Base-by-base conservation (phyloP, 768 basidiomycete genomes). In the Amanita pallidorosea region DNA sequence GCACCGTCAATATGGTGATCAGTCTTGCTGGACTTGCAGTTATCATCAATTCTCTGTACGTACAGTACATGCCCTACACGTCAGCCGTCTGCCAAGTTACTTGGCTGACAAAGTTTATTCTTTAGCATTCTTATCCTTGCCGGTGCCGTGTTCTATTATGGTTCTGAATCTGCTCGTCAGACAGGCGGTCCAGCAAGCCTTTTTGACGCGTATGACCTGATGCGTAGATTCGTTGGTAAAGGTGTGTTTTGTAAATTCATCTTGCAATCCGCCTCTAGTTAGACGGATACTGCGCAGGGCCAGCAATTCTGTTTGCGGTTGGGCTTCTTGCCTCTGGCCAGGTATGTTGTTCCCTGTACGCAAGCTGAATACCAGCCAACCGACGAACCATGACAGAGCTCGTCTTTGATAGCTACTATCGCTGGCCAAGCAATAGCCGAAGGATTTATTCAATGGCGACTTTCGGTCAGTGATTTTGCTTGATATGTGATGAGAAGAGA, bases 391-490 rank as follows among this genome's bases (percentile, higher is more conserved):
- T 45, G n/a, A 15, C 46, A 78, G 73, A 88, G 88, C 55, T 88
- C 94, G 0, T 87, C 85, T 7, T 76, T 96, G 45, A 85, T 95
- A 3, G 92, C 89, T 8, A 96, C 91, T 0, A 75, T 95, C 11
- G 85, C 89, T 1, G 92, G 92, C 0, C 93, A 96, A 65, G 84
- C 88, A 18, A 84, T 97, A 35, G 83, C 82, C 0, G 92, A 96
- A 65, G 92, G 93, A 0, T 92, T 93, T 65, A 73, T 95, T 49
- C 80, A 78, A 47, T 95, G 91, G 91, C 76, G 80, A 42, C 77
- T 90, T 33, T 86, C 88, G 56, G 85, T 87, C 60, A 54, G 11
- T 36, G 41, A 55, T 33, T 18, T n/a, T 42, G 13, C 23, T 22
- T 29, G 38, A 31, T 22, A n/a, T 12, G 37, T 61, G 52, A 61